A percentile compares a stretch with the other conserved stretches of the same genome.
phyloP scores from a whole-genome alignment of 805 yeast species.

The Priceomyces fermenticarens region DNA sequence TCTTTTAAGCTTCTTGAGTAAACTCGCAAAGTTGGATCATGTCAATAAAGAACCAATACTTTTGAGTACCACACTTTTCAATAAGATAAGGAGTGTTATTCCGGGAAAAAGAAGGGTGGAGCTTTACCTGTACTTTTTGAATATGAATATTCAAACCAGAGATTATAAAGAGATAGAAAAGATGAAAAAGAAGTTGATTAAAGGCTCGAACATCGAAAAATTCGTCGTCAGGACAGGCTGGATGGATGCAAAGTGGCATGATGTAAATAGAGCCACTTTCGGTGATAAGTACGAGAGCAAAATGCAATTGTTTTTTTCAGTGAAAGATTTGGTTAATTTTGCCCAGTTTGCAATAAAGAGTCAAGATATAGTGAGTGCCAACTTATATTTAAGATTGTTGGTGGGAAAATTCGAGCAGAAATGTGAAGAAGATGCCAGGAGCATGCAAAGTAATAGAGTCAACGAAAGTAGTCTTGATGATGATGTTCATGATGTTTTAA shows the following conservation, averaged over 20 bases:
- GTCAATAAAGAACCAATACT: constrained; percentile 22
- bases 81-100: constrained; percentile 13
- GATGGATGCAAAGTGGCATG: constrained; percentile 36
- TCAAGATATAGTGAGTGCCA: constrained; percentile 29
- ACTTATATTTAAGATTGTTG: constrained; percentile 32
- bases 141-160: constrained; percentile 30
- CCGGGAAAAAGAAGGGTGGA: constrained; percentile 17
- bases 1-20: constrained; percentile 23
- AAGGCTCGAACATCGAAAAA: constrained; percentile 29
- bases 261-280: constrained; percentile 18
- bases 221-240: constrained; percentile 36
- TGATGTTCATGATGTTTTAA: constrained; percentile 26
- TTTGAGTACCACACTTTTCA: constrained; percentile 13
- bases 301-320: constrained; percentile 30
- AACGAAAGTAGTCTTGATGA: constrained; percentile 15
- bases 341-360: constrained; percentile 19
- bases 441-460: constrained; percentile 5
- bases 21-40: constrained; percentile 19
- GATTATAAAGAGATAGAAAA: constrained; percentile 9
- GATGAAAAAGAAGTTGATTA: constrained; percentile 20
- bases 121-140: constrained; percentile 28
- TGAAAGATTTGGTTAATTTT: constrained; percentile 23
- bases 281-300: constrained; percentile 15
- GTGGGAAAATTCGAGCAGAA: constrained; percentile 34
- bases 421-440: constrained; percentile 10